Conservation (phyloP, 257 asterid genomes). For the Solanum verrucosum region DNA sequence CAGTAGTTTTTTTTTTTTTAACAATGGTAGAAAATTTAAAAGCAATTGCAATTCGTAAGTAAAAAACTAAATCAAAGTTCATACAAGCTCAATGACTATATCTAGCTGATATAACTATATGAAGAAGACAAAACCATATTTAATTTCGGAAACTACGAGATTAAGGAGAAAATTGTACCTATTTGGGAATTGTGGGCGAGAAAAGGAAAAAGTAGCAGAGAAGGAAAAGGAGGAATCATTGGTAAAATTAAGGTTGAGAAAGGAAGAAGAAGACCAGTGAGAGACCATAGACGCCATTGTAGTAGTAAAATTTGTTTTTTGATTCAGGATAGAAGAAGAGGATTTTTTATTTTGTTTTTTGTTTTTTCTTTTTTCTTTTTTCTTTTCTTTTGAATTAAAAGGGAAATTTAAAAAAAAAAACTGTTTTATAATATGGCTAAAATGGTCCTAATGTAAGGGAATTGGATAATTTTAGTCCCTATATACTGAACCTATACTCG, state of each 20-base stretch:
- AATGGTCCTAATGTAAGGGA: not conserved
- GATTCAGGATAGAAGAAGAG: not conserved
- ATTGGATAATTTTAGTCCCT: not conserved
- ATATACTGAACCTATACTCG: accelerated
- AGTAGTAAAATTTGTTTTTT: not conserved
- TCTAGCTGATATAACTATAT: not conserved
- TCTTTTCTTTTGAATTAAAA: not conserved
- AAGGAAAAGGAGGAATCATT: slow-evolving; percentile 12
- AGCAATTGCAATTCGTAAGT: not conserved
- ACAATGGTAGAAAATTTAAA: not conserved
- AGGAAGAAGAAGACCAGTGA: slow-evolving; percentile 1
- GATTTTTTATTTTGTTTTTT: not conserved
- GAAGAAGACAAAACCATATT: not conserved
- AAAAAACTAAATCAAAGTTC: not conserved
- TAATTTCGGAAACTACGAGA: not conserved
- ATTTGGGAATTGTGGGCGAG: slow-evolving; percentile 10
- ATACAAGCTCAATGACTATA: not conserved
- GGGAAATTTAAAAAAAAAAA: no score
- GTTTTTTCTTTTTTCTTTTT: not conserved
- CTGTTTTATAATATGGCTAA: not conserved
- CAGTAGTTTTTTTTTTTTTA: not conserved
- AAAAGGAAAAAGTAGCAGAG: slow-evolving; percentile 24
- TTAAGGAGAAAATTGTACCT: slow-evolving; percentile 16
- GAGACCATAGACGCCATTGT: not conserved
- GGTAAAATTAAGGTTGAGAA: slow-evolving; percentile 13